Evolutionary conservation across 352 stramenopile species (phyloP).

Genomic region (Pythium monospermum): DNA sequence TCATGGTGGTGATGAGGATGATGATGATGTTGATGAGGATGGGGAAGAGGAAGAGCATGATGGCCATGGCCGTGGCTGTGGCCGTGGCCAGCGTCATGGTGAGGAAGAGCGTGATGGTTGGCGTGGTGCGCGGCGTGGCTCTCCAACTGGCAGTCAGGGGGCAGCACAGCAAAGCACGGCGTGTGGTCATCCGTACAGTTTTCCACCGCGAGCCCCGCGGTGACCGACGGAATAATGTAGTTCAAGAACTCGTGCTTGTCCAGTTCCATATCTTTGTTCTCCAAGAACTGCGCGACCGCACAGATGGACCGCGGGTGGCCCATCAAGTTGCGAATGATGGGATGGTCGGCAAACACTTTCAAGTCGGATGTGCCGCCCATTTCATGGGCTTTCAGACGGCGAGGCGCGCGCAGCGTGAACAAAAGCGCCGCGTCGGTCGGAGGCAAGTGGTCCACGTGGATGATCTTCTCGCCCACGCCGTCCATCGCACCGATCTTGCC

Average conservation of each 20-base stretch:
- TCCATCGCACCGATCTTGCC: slow-evolving; percentile 74
- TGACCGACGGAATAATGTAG: slow-evolving; percentile 79
- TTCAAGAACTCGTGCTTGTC: slow-evolving; percentile 76
- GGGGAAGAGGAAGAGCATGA: too few species aligned
- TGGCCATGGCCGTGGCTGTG: background rate
- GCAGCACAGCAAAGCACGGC: slow-evolving; percentile 10
- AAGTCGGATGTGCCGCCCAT: slow-evolving; percentile 71
- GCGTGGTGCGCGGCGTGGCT: too few species aligned
- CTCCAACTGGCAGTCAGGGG: slow-evolving; percentile 13
- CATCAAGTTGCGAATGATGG: slow-evolving; percentile 53
- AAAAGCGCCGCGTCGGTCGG: slow-evolving; percentile 60
- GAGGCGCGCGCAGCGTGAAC: slow-evolving; percentile 69
- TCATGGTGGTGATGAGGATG: slow-evolving; percentile 16
- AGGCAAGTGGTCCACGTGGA: slow-evolving; percentile 57
- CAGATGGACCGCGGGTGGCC: slow-evolving; percentile 72
- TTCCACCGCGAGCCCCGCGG: slow-evolving; percentile 52
- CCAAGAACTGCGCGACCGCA: slow-evolving; percentile 73
- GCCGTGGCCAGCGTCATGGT: too few species aligned
- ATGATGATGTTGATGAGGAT: background rate
- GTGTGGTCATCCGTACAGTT: slow-evolving; percentile 21
- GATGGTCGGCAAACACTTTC: slow-evolving; percentile 49
- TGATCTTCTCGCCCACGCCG: slow-evolving; percentile 76
- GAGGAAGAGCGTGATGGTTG: too few species aligned
- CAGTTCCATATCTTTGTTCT: slow-evolving; percentile 81
- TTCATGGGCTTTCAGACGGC: slow-evolving; percentile 70